Percentiles rank a stretch among this genome's conserved stretches.
Conservation (phyloP, 169 alveolate species). For the Plasmodium ovale region DNA sequence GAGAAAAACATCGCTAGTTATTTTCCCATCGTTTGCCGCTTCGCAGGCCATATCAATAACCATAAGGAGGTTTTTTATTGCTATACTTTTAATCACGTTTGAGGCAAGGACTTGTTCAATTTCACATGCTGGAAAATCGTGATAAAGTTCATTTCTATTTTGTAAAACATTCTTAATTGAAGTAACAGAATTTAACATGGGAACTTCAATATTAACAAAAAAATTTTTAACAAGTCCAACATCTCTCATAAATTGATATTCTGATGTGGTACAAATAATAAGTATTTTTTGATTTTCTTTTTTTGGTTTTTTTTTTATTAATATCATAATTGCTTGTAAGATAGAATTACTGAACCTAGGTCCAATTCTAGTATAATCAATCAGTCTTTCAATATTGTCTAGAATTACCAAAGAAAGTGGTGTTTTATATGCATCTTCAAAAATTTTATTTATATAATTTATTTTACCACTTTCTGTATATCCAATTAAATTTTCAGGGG, state of each 20-base stretch:
- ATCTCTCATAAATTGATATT: constrained; percentile 87
- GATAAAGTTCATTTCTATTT: constrained; percentile 24
- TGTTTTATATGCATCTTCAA: constrained; percentile 99
- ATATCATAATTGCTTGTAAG: constrained; percentile 95
- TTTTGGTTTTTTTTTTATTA: constrained; percentile 96
- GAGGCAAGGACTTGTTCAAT: constrained; percentile 30
- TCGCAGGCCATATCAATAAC: constrained; percentile 68
- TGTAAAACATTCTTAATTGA: constrained; percentile 47
- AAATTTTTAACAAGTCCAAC: constrained; percentile 59
- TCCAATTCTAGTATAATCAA: constrained; percentile 98
- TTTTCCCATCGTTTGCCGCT: constrained; percentile 30
- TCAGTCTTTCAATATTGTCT: constrained; percentile 97
- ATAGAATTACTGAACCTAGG: constrained; percentile 97
- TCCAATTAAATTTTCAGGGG: constrained; percentile 98
- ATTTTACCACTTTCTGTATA: constrained; percentile 92
- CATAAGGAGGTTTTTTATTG: constrained; percentile 59
- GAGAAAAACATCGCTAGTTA: constrained; percentile 49
- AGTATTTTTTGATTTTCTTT: constrained; percentile 94
- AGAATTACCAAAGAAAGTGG: constrained; percentile 94
- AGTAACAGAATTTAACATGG: constrained; percentile 24
- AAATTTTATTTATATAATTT: constrained; percentile 93
- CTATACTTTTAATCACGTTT: constrained; percentile 37
- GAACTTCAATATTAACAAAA: constrained; percentile 59
- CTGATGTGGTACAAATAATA: constrained; percentile 97
- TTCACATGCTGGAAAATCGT: constrained; percentile 38